Conservation (phyloP, 2,329 filamentous ascomycete genomes). For the Pseudocercospora eumusae region DNA sequence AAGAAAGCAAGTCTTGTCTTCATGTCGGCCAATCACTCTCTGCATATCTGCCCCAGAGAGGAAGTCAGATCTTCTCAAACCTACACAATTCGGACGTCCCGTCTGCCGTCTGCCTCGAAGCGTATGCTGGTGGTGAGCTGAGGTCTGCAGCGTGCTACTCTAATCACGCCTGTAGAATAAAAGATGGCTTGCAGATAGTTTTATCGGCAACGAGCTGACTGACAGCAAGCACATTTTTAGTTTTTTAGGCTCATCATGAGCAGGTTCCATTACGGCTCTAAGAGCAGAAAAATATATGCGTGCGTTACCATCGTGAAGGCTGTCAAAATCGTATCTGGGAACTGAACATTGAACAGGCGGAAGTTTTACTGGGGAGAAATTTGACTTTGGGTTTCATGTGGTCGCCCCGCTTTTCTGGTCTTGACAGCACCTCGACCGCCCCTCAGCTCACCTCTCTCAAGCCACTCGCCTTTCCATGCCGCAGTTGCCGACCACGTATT, state of each 20-base stretch:
- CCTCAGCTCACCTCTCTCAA: background rate
- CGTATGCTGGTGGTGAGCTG: background rate
- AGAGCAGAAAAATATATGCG: too few species aligned
- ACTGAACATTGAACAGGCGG: too few species aligned
- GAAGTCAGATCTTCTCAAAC: conserved; percentile 3
- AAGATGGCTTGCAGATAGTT: conserved; percentile 1
- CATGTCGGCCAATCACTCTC: background rate
- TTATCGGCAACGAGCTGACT: background rate
- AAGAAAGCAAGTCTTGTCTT: background rate
- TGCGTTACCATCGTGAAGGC: too few species aligned
- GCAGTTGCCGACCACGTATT: too few species aligned
- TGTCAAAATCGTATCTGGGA: background rate
- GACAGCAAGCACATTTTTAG: background rate
- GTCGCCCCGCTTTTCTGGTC: background rate
- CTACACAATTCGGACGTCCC: conserved; percentile 10
- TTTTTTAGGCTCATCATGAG: background rate
- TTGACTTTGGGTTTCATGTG: background rate
- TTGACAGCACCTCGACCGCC: background rate
- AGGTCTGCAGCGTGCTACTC: background rate
- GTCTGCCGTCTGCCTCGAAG: conserved; percentile 10
- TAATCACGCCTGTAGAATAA: background rate
- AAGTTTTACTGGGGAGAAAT: background rate
- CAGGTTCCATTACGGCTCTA: background rate
- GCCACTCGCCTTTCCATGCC: background rate
- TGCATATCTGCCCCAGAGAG: background rate